These are phyloP conservation scores for Colletotrichum sp. DNA, from an alignment of 2,329 filamentous ascomycete genomes.

Conservation along the genomic window DNA sequence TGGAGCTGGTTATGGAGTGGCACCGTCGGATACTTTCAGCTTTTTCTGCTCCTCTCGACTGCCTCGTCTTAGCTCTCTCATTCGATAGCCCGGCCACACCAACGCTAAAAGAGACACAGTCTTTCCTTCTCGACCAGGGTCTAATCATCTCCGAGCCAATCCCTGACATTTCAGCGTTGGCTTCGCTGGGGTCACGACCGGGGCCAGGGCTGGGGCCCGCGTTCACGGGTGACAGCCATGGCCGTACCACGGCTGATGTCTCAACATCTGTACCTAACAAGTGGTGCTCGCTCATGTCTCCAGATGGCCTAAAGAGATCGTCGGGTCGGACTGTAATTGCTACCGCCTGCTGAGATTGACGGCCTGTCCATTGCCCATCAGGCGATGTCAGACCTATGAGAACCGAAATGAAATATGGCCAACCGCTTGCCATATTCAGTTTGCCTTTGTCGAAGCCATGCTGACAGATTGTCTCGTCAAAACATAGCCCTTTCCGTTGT, in stretches of 20 bases:
- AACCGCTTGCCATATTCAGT: neutral
- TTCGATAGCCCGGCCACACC: neutral
- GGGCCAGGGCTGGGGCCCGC: constrained; percentile 1
- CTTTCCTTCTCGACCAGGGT: neutral
- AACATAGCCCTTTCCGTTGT: neutral
- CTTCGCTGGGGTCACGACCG: constrained; percentile 4
- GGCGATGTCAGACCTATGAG: neutral
- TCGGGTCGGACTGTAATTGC: neutral
- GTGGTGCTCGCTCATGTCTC: constrained; percentile 1
- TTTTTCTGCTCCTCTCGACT: neutral
- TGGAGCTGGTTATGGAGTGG: constrained; percentile 19
- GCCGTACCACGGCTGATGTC: neutral
- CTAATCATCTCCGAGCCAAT: constrained; percentile 24
- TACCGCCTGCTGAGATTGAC: neutral
- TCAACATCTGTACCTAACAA: neutral
- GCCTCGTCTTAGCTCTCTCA: neutral
- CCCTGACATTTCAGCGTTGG: constrained; percentile 14
- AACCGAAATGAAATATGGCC: neutral
- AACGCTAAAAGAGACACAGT: neutral
- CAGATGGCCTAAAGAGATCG: neutral
- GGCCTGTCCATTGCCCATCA: neutral
- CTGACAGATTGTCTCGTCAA: neutral
- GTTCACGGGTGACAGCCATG: constrained; percentile 1
- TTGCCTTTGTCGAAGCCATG: neutral
- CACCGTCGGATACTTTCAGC: constrained; percentile 2